A percentile compares a stretch with the other conserved stretches of the same genome.
Conservation (phyloP, 352 stramenopile genomes). For the Pythium guiyangense region DNA sequence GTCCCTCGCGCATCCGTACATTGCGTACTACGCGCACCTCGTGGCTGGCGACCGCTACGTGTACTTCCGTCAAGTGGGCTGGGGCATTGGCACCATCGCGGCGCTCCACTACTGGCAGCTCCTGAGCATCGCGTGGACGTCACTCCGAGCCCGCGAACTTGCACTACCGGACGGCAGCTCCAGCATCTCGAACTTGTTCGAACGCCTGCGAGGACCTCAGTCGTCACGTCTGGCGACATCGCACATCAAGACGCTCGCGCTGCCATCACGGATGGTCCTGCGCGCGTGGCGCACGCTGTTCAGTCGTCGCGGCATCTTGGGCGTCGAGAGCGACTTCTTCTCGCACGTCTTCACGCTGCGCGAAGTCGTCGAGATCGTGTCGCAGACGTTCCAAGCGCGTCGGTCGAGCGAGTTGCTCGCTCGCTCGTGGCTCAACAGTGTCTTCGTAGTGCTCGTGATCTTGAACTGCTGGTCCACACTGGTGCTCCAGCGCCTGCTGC, state of each 20-base stretch:
- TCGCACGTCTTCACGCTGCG: no score
- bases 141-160: slow-evolving; percentile 1
- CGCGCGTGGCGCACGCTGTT: background rate
- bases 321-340: slow-evolving; percentile 11
- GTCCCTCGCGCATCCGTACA: slow-evolving; percentile 3
- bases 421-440: slow-evolving; percentile 1
- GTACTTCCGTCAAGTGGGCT: background rate
- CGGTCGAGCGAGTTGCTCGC: slow-evolving; percentile 11
- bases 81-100: background rate
- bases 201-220: background rate
- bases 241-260: background rate
- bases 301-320: slow-evolving; percentile 6
- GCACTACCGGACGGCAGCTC: slow-evolving; percentile 1
- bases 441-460: slow-evolving; percentile 6
- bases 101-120: slow-evolving; percentile 9
- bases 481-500: slow-evolving; percentile 9
- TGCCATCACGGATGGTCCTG: background rate
- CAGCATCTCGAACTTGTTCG: background rate
- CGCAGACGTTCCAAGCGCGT: no score
- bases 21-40: slow-evolving; percentile 4
- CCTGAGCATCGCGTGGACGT: background rate
- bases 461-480: slow-evolving; percentile 10
- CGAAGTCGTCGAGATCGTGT: no score
- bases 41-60: background rate
- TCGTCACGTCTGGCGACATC: no score